Evolutionary conservation across 768 basidiomycete genomes (phyloP), one percentile per base, ranked within the genome.

Genomic region (Trametes punicea): DNA sequence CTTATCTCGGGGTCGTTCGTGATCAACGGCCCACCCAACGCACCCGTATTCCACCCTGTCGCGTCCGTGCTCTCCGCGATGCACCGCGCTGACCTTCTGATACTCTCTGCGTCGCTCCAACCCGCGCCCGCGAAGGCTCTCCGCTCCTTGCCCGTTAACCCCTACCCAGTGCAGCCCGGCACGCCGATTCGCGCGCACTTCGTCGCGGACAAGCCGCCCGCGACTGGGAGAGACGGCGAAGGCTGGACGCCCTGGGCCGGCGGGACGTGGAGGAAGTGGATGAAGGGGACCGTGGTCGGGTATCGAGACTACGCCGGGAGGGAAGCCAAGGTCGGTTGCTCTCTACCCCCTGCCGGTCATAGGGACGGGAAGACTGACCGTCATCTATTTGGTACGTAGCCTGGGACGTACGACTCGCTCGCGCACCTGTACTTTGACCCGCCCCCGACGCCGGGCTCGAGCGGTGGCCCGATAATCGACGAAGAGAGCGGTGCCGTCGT

Each of bases 401-500:
- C 84, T 3, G 87, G 87, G 15, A 85, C 85, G n/a, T 83, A 87
- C 65, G 84, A 86, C 61, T 71, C 79, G 4, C 75, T 88, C 9
- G 77, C 79, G 1, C 79, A 83, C 61, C 66, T 88, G 60, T 64
- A 81, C 41, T 79, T 85, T 65, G 69, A 71, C 31, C 77, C 79
- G 2, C 64, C 79, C 7, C 86, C 86, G 11, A 80, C 81, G 0
- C 74, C 78, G 1, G 87, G 87, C 6, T 85, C 85, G 18, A 87
- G 85, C 53, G 87, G 87, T 4, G 86, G 85, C 1, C 86, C 87
- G 0, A 79, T 88, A 51, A 71, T 88, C 7, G 81, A 85, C 53
- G 75, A 77, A 58, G 75, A 80, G 57, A 80, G 70, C 26, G 85
- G 85, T 4, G 77, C 83, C 0, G 85, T 88, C 3, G 74, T 88